Evolutionary conservation across 2,329 filamentous ascomycete genomes (phyloP).

Genomic region (Xylariales sp.): DNA sequence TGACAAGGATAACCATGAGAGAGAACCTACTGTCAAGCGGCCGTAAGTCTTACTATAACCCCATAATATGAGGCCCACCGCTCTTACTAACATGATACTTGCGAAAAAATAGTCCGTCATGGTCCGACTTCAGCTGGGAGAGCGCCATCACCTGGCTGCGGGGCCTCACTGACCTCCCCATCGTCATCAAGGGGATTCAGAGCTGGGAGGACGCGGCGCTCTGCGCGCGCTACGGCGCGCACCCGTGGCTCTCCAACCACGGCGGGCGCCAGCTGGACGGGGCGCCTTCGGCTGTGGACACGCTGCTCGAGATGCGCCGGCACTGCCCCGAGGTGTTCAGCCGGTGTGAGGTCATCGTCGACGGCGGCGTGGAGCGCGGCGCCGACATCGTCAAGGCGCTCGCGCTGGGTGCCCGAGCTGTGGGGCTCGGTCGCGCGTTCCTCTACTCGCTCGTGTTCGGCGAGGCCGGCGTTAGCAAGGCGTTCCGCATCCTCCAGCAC

Average conservation of each 20-base stretch:
- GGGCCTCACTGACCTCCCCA: constrained; percentile 74
- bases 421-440: constrained; percentile 39
- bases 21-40: constrained; percentile 3
- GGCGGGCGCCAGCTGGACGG: constrained; percentile 75
- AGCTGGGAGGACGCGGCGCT: constrained; percentile 79
- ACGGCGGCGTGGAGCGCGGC: constrained; percentile 32
- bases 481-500: background rate
- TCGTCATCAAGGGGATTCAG: constrained; percentile 90
- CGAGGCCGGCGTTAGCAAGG: background rate
- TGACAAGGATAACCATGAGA: background rate
- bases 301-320: constrained; percentile 27
- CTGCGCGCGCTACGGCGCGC: constrained; percentile 54
- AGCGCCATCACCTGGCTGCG: constrained; percentile 69
- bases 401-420: constrained; percentile 31
- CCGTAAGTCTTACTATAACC: background rate
- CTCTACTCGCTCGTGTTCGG: constrained; percentile 32
- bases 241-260: constrained; percentile 76
- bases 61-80: background rate
- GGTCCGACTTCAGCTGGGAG: constrained; percentile 11
- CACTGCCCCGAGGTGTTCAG: constrained; percentile 28
- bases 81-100: too few relatives aligned
- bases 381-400: constrained; percentile 33
- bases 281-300: constrained; percentile 28
- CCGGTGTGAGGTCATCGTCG: constrained; percentile 24
- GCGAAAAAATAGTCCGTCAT: background rate